These are phyloP conservation scores for Adiantum capillusveneris DNA, from an alignment of 75 land plant genomes.

Conservation along the genomic window DNA sequence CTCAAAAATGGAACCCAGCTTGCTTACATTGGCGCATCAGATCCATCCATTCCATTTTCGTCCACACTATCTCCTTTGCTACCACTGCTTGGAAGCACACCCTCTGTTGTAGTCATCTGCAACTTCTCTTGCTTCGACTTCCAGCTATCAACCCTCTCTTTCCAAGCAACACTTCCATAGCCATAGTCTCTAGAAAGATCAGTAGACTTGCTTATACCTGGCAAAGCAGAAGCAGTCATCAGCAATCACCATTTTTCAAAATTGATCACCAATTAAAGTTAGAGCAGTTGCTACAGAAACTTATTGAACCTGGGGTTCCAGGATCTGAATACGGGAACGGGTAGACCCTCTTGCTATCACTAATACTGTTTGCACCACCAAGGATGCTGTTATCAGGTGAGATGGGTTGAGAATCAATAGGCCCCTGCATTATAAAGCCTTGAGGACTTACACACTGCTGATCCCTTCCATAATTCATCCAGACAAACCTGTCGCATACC, in stretches of 20 bases:
- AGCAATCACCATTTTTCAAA: not conserved
- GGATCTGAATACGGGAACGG: constrained; percentile 59
- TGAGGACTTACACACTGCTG: not conserved
- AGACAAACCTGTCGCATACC: constrained; percentile 14
- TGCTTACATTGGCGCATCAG: constrained; percentile 60
- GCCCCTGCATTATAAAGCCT: not conserved
- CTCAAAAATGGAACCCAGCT: not conserved
- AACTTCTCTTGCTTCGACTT: constrained; percentile 47
- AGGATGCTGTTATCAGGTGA: constrained; percentile 7
- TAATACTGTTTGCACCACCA: constrained; percentile 19
- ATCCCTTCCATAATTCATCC: not conserved
- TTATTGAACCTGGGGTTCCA: constrained; percentile 38
- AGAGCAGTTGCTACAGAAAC: too few relatives aligned
- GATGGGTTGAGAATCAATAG: constrained; percentile 4
- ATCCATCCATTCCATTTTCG: constrained; percentile 41
- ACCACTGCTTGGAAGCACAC: constrained; percentile 45
- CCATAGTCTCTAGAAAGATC: constrained; percentile 87
- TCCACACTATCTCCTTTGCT: constrained; percentile 58
- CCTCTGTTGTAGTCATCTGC: constrained; percentile 40
- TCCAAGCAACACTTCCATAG: constrained; percentile 93
- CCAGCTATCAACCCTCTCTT: constrained; percentile 78
- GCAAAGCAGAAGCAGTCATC: too few relatives aligned
- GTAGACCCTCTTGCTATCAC: constrained; percentile 49
- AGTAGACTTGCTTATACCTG: constrained; percentile 59
- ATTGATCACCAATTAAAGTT: not conserved